These are phyloP conservation scores for Serendipita sp. DNA, from an alignment of 768 basidiomycete species.

Conservation along the genomic window DNA sequence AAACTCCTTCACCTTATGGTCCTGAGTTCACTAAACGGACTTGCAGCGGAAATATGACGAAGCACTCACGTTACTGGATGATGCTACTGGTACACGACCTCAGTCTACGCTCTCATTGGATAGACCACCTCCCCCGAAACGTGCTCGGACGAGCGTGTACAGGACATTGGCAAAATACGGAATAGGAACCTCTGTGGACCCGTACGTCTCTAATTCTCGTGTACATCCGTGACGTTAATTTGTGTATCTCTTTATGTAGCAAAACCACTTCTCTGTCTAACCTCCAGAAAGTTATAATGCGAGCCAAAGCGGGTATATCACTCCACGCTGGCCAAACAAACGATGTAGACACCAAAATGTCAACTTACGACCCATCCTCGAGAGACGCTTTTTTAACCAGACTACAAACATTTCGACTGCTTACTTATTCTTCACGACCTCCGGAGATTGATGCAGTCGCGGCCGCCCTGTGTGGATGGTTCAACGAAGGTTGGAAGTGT, in stretches of 20 bases:
- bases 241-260: slow-evolving; percentile 36
- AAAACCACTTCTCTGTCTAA: slow-evolving; percentile 34
- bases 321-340: not conserved
- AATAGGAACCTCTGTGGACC: slow-evolving; percentile 30
- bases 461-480: slow-evolving; percentile 71
- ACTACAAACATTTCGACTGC: slow-evolving; percentile 59
- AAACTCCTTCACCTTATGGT: not conserved
- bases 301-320: slow-evolving; percentile 16
- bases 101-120: slow-evolving; percentile 13
- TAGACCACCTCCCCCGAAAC: slow-evolving; percentile 33
- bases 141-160: slow-evolving; percentile 49
- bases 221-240: slow-evolving; percentile 41
- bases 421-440: slow-evolving; percentile 71
- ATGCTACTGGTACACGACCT: not conserved
- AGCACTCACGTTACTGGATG: not conserved
- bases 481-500: slow-evolving; percentile 34
- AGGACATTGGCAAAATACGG: slow-evolving; percentile 69
- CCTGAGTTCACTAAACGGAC: not conserved
- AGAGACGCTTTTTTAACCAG: slow-evolving; percentile 56
- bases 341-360: not conserved
- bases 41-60: not conserved
- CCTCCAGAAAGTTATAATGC: slow-evolving; percentile 17
- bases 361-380: slow-evolving; percentile 57
- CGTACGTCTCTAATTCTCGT: slow-evolving; percentile 42
- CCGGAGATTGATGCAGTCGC: slow-evolving; percentile 58